These are phyloP conservation scores for Solanum pinnatisectum DNA, from an alignment of 257 asterid genomes.

Conservation along the genomic window DNA sequence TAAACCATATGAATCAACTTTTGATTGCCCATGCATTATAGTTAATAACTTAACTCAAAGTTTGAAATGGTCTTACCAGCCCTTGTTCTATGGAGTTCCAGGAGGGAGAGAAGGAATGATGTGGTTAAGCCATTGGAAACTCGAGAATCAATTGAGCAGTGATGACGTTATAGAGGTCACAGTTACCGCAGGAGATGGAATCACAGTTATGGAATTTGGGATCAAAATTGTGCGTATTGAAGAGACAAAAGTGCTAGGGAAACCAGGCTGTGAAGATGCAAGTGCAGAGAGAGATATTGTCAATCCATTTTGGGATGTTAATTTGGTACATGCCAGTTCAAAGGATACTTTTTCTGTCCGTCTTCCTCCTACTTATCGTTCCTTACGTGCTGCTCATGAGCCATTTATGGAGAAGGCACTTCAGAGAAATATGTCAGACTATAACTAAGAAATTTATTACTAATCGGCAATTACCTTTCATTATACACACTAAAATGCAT, in stretches of 20 bases:
- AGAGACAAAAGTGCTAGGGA: background rate
- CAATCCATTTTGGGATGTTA: background rate
- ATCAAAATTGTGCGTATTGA: background rate
- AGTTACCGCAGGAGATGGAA: background rate
- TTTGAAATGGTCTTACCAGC: background rate
- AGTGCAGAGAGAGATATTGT: background rate
- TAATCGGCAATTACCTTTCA: background rate
- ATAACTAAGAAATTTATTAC: background rate
- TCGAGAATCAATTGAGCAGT: background rate
- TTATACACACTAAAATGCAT: background rate
- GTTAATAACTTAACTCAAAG: background rate
- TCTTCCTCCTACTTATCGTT: slow-evolving; percentile 4
- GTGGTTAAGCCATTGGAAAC: slow-evolving; percentile 14
- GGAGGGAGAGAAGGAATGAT: slow-evolving; percentile 6
- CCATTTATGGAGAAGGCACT: background rate
- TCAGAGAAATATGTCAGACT: background rate
- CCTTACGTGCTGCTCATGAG: background rate
- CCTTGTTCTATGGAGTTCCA: slow-evolving; percentile 6
- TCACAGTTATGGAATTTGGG: background rate
- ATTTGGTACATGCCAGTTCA: background rate
- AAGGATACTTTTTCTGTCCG: background rate
- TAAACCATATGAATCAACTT: background rate
- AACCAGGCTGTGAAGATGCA: background rate
- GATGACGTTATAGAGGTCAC: background rate
- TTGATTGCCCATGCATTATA: background rate